phyloP scores from a whole-genome alignment of 768 basidiomycete genomes.

The Psilocybe tampanensis region DNA sequence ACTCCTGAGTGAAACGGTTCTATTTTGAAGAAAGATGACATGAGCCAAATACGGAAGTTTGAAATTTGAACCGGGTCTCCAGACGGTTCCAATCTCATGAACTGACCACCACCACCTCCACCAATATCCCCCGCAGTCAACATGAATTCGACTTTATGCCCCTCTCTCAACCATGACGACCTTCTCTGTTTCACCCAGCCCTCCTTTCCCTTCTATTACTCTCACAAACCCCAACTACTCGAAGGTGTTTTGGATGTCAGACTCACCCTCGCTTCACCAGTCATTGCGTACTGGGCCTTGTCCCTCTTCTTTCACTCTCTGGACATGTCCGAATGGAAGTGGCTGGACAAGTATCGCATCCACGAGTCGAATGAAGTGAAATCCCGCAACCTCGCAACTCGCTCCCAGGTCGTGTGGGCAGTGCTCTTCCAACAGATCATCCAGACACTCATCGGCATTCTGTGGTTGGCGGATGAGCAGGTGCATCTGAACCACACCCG shows the following conservation, averaged over 20 bases:
- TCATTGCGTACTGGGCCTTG: conserved; percentile 83
- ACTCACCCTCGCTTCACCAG: conserved; percentile 72
- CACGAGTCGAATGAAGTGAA: conserved; percentile 85
- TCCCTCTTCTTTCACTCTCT: conserved; percentile 82
- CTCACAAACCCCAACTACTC: conserved; percentile 46
- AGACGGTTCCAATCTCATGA: neutral
- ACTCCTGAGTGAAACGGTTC: neutral
- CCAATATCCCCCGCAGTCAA: neutral
- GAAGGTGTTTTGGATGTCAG: conserved; percentile 67
- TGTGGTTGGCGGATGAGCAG: conserved; percentile 60
- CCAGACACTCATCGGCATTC: conserved; percentile 76
- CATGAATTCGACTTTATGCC: conserved; percentile 42
- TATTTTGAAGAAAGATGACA: neutral
- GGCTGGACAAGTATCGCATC: conserved; percentile 83
- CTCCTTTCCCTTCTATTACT: conserved; percentile 59
- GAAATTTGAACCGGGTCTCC: conserved; percentile 4
- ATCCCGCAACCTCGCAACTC: conserved; percentile 73
- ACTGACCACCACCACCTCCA: conserved; percentile 12
- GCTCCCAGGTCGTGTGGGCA: conserved; percentile 70
- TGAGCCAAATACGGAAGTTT: neutral
- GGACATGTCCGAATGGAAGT: conserved; percentile 75
- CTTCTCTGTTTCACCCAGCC: conserved; percentile 36
- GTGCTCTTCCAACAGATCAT: conserved; percentile 86
- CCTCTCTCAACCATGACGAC: conserved; percentile 31
- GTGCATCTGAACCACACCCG: conserved; percentile 39